Evolutionary conservation across 2,329 filamentous ascomycete genomes (phyloP), one percentile per base, ranked within the genome.

Genomic region (Pyrenochaeta sp.): DNA sequence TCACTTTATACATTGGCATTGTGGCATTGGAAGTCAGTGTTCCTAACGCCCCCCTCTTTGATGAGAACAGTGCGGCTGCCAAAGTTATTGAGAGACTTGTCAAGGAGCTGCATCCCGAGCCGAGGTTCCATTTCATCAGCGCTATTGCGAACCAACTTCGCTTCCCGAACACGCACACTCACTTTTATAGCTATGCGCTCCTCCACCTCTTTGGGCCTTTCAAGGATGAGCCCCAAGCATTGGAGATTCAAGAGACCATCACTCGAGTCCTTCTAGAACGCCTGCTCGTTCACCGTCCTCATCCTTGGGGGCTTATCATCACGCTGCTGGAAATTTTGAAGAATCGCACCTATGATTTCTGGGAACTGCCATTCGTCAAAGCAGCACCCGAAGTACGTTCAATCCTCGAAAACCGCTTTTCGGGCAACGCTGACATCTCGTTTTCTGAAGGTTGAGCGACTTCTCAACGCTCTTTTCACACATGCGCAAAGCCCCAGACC

Each of bases 221-320:
- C 14, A 63, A 67, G 11, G 60, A 84, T 52, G 89, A 94, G 32
- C 74, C 77, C 73, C 67, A 75, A 44, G 86, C 87, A 58, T 84
- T 88, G 11, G 89, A 94, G 63, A 86, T 96, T 34, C 89, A 93
- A 23, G 88, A 97, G 74, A 90, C 95, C 69, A 93, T 99, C 45
- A 90, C 90, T 38, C 85, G 93, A 32, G 85, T 96, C 17, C 77
- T 99, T 31, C 79, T 96, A 24, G 94, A 99, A 78, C 85, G 94
- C 35, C 78, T 96, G 32, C 83, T 95, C 47, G 88, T 90, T 15
- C 90, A 90, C 69, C 90, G 92, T 75, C 93, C 93, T 38, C 93
- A 97, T 69, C 93, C 95, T 13, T 97, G 93, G 93, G 95, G 95
- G 9, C 77, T 99, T 29, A 86, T 96, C 68, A 86, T 92, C 51